phyloP scores from a whole-genome alignment of 2,329 filamentous ascomycete species.

The Penicillium sp. region DNA sequence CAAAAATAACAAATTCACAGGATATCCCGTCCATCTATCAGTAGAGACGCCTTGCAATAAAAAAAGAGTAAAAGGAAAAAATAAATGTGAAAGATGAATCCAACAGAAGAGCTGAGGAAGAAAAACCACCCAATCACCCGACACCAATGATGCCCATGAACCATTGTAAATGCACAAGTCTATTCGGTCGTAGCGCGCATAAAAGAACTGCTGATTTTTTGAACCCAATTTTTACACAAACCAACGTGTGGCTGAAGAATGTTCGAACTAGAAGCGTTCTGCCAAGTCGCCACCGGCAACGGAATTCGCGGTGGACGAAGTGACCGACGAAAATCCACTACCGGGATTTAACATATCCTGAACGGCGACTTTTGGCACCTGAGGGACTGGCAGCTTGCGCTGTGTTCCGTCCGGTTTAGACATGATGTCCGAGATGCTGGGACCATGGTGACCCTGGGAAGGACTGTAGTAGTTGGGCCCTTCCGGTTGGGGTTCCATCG shows the following conservation, averaged over 20 bases:
- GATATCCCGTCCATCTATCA: too few relatives aligned
- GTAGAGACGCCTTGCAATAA: too few relatives aligned
- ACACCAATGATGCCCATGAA: too few relatives aligned
- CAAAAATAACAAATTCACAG: too few relatives aligned
- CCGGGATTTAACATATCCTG: slow-evolving; percentile 68
- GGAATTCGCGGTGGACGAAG: slow-evolving; percentile 68
- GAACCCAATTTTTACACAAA: too few relatives aligned
- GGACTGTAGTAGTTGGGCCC: slow-evolving; percentile 52
- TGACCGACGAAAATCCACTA: slow-evolving; percentile 62
- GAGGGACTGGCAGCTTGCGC: slow-evolving; percentile 81
- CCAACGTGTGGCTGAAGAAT: too few relatives aligned
- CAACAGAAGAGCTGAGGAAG: too few relatives aligned
- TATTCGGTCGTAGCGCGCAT: slow-evolving; percentile 33
- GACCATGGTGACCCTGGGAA: slow-evolving; percentile 53
- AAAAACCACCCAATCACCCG: too few relatives aligned
- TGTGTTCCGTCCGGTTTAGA: slow-evolving; percentile 77
- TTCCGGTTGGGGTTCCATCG: slow-evolving; percentile 60
- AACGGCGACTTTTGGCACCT: slow-evolving; percentile 76
- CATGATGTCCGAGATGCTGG: slow-evolving; percentile 87
- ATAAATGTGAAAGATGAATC: too few relatives aligned
- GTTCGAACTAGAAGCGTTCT: slow-evolving; percentile 49
- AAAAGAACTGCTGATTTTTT: too few relatives aligned
- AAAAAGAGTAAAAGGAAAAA: too few relatives aligned
- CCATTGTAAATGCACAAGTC: too few relatives aligned
- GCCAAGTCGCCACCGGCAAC: slow-evolving; percentile 63